Evolutionary conservation across 2,329 filamentous ascomycete species (phyloP).

Genomic region (Aureobasidium sp.): DNA sequence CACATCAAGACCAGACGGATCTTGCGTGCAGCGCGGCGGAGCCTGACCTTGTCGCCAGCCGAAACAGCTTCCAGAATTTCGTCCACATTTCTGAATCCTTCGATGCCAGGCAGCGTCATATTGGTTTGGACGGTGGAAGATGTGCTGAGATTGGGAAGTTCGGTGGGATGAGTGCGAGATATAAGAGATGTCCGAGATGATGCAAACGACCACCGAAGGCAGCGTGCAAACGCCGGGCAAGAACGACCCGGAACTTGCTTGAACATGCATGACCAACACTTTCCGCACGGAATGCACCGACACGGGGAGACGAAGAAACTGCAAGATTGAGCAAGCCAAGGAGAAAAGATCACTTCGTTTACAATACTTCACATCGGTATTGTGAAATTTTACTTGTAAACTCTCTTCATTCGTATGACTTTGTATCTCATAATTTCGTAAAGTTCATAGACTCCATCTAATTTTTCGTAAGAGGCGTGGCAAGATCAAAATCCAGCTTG

Average conservation of each 20-base stretch:
- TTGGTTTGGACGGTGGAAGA: neutral
- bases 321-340: no score
- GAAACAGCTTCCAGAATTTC: neutral
- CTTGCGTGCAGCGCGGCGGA: slow-evolving; percentile 7
- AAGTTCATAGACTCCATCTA: neutral
- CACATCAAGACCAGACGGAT: slow-evolving; percentile 6
- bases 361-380: no score
- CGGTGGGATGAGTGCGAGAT: neutral
- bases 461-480: neutral
- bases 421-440: neutral
- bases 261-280: neutral
- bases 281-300: no score
- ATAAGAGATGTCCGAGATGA: neutral
- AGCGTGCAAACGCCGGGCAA: neutral
- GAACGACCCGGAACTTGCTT: neutral
- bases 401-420: neutral
- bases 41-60: neutral
- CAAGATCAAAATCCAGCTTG: neutral
- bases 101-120: neutral
- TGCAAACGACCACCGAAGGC: neutral
- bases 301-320: no score
- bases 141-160: neutral
- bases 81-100: slow-evolving; percentile 5
- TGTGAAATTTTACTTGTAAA: no score
- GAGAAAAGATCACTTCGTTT: no score